Evolutionary conservation across 306 rosid genomes (phyloP).

Genomic region (Prosopis cineraria): DNA sequence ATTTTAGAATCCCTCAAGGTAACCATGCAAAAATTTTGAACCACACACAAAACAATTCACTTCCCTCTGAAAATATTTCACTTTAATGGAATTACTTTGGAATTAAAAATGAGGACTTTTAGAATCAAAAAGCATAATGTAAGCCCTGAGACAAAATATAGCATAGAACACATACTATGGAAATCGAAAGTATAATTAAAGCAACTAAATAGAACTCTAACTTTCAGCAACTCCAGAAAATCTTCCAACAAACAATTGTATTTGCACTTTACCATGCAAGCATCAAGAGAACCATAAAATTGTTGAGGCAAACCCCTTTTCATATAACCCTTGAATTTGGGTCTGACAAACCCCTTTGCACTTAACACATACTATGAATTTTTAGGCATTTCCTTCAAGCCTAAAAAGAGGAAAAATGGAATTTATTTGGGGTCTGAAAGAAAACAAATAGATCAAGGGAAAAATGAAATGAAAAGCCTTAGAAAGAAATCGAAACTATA

Average conservation of each 20-base stretch:
- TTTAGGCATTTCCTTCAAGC: too few relatives aligned
- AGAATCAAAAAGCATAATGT: background rate
- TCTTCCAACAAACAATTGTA: slow-evolving; percentile 45
- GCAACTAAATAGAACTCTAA: background rate
- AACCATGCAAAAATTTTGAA: background rate
- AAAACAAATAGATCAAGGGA: too few relatives aligned
- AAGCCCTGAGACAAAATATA: background rate
- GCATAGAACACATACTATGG: background rate
- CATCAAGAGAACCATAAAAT: slow-evolving; percentile 26
- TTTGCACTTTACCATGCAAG: slow-evolving; percentile 12
- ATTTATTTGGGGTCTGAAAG: too few relatives aligned
- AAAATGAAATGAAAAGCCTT: too few relatives aligned
- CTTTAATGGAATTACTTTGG: background rate
- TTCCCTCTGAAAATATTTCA: background rate
- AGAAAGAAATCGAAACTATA: too few relatives aligned
- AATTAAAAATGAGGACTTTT: background rate
- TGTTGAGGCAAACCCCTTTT: slow-evolving; percentile 41
- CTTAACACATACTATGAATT: too few relatives aligned
- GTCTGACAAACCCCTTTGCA: too few relatives aligned
- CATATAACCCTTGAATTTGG: slow-evolving; percentile 37
- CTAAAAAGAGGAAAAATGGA: too few relatives aligned
- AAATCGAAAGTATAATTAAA: background rate
- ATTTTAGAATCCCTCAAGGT: background rate
- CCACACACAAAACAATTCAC: background rate
- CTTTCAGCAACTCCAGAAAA: slow-evolving; percentile 59